Base-by-base conservation (phyloP, 75 land plant genomes). In the Larix kaempferi region DNA sequence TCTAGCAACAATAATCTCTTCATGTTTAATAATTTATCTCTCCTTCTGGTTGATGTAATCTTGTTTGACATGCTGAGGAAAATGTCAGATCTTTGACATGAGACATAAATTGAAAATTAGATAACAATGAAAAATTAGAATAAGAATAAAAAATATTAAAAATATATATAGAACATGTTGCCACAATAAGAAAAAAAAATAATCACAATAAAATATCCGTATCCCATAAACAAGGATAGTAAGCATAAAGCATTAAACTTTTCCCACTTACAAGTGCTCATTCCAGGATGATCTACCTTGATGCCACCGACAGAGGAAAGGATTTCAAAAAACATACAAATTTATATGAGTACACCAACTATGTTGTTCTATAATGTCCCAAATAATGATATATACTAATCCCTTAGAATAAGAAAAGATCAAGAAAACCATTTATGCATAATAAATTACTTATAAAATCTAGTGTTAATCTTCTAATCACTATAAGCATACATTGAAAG, bases 281-380 rank as follows among this genome's bases (percentile, higher is more conserved):
- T 75, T 1, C 65, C 39, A 4, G 91, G 89, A 56, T 84, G 83
- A 22, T 82, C 85, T 4, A 90, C 89, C 66, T 84, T 86, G 79
- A 93, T 86, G 23, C 95, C 95, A 69, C 95, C 90, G 61, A 88
- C 82, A 66, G 95, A 92, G 33, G 95, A 93, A 39, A 93, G 88
- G 66, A 93, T 92, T 92, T 89, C 76, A 73, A 74, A 74, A 2
- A 41, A 29, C n/a, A 76, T 11, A 73, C 49, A 56, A 55, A 59
- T 29, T 23, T 63, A 59, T 23, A 22, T 73, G 56, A 73, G 29
- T 26, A 73, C 27, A 73, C 15, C 11, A 27, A 11, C 21, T 15
- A 35, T 35, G 39, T 14, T 35, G 17, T 66, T 60, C n/a, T 58
- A 5, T 2, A 58, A 58, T 58, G 2, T 14, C 59, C 2, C 4